Evolutionary conservation across 768 basidiomycete genomes (phyloP), one percentile per base, ranked within the genome.

Genomic region (Leccinum variicolor): DNA sequence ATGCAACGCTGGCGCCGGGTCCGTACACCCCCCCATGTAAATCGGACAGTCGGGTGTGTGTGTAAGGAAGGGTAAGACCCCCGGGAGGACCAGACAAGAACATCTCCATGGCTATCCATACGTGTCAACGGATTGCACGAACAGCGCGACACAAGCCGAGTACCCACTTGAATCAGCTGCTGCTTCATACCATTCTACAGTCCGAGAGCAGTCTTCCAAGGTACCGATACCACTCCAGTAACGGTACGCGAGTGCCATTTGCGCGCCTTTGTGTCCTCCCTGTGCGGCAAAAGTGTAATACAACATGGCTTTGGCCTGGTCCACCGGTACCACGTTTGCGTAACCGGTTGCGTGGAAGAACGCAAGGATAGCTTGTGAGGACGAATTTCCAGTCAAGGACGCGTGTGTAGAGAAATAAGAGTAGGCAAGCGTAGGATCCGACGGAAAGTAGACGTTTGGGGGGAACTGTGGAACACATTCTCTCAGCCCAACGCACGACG

Each of bases 181-280:
- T 43, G 77, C 79, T 67, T 94, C 90, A 69, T 98, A 99, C 89
- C 92, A 98, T 26, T 83, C 81, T 54, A 93, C 75, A 14, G 97
- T 92, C 11, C 82, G 77, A 65, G 86, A 79, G 72, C 97, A 98
- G 64, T 87, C 86, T 70, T 98, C 94, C 53, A 84, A 76, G 1
- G 93, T 88, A 11, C 95, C 92, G 56, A 99, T 97, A 1, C 97
- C 97, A 39, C 90, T 87, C 95, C 94, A 98, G 67, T 95, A 87
- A 26, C 94, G 84, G 72, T 96, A 98, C 0, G 87, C 97, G 31
- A 98, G 78, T 2, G 93, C 85, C 92, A 96, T 94, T 69, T 94
- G 87, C 0, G 96, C 90, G 6, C 90, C 89, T 64, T 86, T 85
- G 73, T 94, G 83, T 0, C 89, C 92, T 2, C 89, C 88, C 52